Conservation (phyloP, 2,329 filamentous ascomycete genomes). For the Neoscytalidium dimidiatum region DNA sequence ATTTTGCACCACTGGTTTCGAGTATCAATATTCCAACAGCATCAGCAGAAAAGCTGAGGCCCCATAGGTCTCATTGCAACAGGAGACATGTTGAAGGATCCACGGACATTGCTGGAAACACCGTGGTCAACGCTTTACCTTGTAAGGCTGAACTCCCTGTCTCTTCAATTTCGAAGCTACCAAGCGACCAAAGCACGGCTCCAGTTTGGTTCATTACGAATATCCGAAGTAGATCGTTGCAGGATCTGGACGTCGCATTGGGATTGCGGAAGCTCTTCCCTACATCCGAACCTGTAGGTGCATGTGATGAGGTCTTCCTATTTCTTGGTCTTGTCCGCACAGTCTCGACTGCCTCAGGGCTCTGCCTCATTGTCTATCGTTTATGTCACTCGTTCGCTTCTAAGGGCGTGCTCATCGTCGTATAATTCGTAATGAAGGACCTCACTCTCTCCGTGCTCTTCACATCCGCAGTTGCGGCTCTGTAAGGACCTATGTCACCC, state of each 20-base stretch:
- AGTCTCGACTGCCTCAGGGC: not conserved
- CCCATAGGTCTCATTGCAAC: not conserved
- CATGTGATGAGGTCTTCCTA: not conserved
- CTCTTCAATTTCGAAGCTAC: not conserved
- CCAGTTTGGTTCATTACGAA: not conserved
- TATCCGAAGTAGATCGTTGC: not conserved
- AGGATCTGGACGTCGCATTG: not conserved
- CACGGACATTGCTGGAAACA: not conserved
- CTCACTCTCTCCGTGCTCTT: not conserved
- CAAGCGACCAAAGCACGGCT: not conserved
- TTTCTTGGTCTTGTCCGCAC: not conserved
- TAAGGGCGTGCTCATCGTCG: not conserved
- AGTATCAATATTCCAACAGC: not conserved
- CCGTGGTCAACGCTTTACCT: not conserved
- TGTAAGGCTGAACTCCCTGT: not conserved
- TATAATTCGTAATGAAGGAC: not conserved
- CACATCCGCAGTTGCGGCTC: not conserved
- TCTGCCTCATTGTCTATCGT: not conserved
- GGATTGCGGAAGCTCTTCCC: not conserved
- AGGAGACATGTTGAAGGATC: not conserved
- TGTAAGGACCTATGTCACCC: not conserved
- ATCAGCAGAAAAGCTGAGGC: not conserved
- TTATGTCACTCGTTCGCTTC: not conserved
- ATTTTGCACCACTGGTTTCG: not conserved
- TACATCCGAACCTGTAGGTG: not conserved